Conservation (phyloP, 306 rosid species). For the Quercus cerris region DNA sequence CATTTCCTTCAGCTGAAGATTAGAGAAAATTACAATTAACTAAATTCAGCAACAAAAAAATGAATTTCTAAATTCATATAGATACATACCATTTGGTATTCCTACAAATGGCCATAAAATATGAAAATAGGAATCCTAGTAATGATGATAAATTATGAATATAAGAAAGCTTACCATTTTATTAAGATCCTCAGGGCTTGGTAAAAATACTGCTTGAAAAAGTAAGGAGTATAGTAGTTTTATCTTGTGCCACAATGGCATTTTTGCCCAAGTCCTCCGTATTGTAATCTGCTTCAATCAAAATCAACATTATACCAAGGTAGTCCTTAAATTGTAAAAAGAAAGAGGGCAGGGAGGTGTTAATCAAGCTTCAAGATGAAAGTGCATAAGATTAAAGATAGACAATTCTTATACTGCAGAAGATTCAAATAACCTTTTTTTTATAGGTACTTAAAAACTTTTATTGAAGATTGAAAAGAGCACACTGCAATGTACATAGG, state of each 20-base stretch:
- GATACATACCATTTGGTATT: background rate
- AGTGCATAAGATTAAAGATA: background rate
- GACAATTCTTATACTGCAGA: background rate
- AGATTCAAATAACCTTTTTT: background rate
- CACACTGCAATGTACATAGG: no score
- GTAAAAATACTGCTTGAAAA: conserved; percentile 80
- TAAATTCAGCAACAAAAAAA: background rate
- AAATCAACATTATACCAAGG: conserved; percentile 21
- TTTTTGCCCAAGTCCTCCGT: conserved; percentile 85
- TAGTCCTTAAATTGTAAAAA: background rate
- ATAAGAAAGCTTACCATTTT: conserved; percentile 58
- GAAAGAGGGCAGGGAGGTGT: background rate
- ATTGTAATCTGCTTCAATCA: conserved; percentile 66
- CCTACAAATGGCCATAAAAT: background rate
- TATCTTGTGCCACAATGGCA: conserved; percentile 92
- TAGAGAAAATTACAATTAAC: conserved; percentile 23
- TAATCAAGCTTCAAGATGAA: background rate
- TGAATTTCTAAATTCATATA: background rate
- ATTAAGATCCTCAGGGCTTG: conserved; percentile 71
- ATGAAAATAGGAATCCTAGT: background rate
- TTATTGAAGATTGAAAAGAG: no score
- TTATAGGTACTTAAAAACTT: no score
- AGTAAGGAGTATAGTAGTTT: conserved; percentile 63
- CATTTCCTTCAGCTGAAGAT: conserved; percentile 81
- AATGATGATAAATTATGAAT: conserved; percentile 15